Base-by-base conservation (phyloP, 176 grass and related monocot species). In the Rhynchospora tenuis region DNA sequence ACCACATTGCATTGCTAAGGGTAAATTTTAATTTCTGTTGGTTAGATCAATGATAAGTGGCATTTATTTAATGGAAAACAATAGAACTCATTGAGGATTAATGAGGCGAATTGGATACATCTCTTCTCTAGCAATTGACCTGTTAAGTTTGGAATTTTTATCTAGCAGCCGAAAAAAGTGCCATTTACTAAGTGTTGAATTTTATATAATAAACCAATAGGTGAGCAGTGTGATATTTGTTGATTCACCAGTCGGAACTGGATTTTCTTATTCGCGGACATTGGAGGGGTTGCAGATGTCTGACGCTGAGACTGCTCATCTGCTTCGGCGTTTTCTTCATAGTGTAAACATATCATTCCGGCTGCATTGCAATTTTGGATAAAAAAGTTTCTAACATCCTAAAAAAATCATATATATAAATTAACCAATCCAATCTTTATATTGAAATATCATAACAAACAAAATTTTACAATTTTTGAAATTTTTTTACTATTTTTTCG, bases 201-300 rank as follows among this genome's bases (percentile, higher is more conserved):
- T 45, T 20, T 1, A 24, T 66, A 33, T 38, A 38, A 38, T 38
- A 43, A 12, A 54, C 20, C 45, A 81, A 60, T 20, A 97, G 91
- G 84, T 88, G 2, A 76, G 75, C 90, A 97, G 80, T 48, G 50
- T 94, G 0, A 92, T 97, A 54, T 97, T 92, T 85, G 10, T 97
- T 1, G 94, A 97, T 79, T 93, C 91, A 2, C 94, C 91, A 0
- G 63, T 83, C 5, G 91, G 94, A 29, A 47, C 91, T 56, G 90
- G 94, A 7, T 97, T 97, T 67, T 94, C 92, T 3, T 97, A 90
- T 54, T 86, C 90, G 3, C 2, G n/a, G 27, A 59, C 59, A 15
- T 10, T 45, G 4, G 14, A 92, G 45, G 83, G 90, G 4, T 80
- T 54, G 17, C 26, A 20, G 10, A 74, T 78, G 3, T 88, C 89